phyloP scores from a whole-genome alignment of 1,139 yeast species.

The Suhomyces guaymorum region DNA sequence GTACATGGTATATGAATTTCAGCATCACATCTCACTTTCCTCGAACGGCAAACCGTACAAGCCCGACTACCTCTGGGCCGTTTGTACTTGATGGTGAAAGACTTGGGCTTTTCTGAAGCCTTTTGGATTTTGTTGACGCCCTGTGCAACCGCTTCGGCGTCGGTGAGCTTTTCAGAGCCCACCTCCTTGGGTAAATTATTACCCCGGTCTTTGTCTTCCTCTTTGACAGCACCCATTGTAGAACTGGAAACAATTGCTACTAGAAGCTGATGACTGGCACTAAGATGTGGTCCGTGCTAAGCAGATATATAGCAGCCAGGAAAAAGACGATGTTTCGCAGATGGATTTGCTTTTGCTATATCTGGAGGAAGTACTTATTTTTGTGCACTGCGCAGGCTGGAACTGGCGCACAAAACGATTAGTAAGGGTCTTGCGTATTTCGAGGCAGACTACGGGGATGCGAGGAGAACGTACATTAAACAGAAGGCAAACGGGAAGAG shows the following conservation, averaged over 20 bases:
- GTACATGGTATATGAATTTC: constrained; percentile 74
- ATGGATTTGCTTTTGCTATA: too few relatives aligned
- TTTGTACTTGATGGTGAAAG: constrained; percentile 51
- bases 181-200: not conserved
- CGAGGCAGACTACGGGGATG: not conserved
- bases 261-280: too few relatives aligned
- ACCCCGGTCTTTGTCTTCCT: not conserved
- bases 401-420: not conserved
- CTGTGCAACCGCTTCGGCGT: constrained; percentile 11
- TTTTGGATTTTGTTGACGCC: constrained; percentile 10
- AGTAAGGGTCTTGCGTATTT: not conserved
- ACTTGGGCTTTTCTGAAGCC: constrained; percentile 42
- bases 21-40: constrained; percentile 71
- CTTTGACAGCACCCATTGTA: constrained; percentile 7
- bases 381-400: not conserved
- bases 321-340: too few relatives aligned
- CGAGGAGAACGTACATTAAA: too few relatives aligned
- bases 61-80: constrained; percentile 56
- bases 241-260: too few relatives aligned
- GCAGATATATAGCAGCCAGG: too few relatives aligned
- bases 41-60: constrained; percentile 61
- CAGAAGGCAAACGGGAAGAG: too few relatives aligned
- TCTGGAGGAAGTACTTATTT: too few relatives aligned
- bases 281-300: too few relatives aligned
- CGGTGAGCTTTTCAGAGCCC: constrained; percentile 6